Conservation (phyloP, 2,329 filamentous ascomycete species). For the Ophiocordyceps camponoti-floridani region DNA sequence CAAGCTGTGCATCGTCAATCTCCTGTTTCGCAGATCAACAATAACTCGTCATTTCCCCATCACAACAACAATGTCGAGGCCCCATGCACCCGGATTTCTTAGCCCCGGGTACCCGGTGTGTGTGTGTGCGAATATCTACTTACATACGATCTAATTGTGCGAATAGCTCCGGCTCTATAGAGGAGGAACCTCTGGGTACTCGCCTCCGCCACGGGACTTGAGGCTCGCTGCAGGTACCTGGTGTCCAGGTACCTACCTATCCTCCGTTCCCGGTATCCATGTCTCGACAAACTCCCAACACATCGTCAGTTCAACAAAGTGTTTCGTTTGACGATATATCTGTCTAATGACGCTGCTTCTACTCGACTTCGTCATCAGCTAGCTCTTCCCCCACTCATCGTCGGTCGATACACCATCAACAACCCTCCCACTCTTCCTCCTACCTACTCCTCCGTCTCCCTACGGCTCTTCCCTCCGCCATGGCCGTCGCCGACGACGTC, state of each 20-base stretch:
- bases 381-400: background rate
- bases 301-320: no score
- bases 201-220: background rate
- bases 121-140: no score
- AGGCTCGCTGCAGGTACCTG: background rate
- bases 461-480: background rate
- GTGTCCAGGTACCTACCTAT: no score
- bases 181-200: background rate
- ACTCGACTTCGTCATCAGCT: background rate
- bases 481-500: slow-evolving; percentile 3
- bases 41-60: no score
- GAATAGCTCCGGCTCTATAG: background rate
- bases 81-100: background rate
- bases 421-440: background rate
- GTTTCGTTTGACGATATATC: no score
- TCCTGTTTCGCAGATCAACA: no score
- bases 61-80: background rate
- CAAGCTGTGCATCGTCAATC: no score
- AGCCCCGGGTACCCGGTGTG: background rate
- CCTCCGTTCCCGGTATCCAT: no score
- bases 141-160: background rate
- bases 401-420: background rate
- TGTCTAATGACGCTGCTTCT: background rate
- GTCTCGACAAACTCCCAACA: no score
- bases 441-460: background rate